Percentiles rank a stretch among this genome's conserved stretches.
Evolutionary conservation across 106 monocot species (phyloP).

Genomic region (Xerophyta viscosa): DNA sequence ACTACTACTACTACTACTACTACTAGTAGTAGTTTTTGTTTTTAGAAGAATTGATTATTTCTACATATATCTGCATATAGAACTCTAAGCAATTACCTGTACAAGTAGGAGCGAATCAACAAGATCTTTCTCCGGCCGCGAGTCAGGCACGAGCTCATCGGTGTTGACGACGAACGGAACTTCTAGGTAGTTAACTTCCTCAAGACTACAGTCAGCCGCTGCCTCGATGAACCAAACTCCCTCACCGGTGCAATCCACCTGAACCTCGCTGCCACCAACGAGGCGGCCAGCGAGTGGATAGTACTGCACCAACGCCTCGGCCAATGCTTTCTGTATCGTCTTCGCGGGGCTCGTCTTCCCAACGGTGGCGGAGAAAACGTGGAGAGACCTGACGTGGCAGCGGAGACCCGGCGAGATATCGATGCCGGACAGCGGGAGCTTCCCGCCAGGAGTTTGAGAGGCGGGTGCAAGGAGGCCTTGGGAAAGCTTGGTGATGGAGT

Average conservation of each 20-base stretch:
- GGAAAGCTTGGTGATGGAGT: neutral
- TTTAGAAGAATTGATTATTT: no score
- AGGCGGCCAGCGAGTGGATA: slow-evolving; percentile 1
- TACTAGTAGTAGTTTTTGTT: no score
- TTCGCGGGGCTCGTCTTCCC: neutral
- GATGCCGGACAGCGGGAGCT: neutral
- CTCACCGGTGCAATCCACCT: slow-evolving; percentile 30
- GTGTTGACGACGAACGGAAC: slow-evolving; percentile 21
- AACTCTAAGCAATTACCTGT: no score
- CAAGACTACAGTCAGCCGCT: slow-evolving; percentile 22
- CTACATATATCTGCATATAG: no score
- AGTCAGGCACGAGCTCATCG: slow-evolving; percentile 20
- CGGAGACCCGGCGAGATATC: neutral
- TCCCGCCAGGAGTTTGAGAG: neutral
- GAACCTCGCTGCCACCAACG: slow-evolving; percentile 5
- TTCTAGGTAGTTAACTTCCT: slow-evolving; percentile 29
- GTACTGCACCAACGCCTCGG: slow-evolving; percentile 2
- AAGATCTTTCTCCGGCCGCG: neutral
- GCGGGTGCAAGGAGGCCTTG: neutral
- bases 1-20: no score
- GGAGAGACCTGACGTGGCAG: neutral
- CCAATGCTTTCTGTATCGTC: neutral
- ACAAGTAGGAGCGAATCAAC: slow-evolving; percentile 17
- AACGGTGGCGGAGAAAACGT: neutral
- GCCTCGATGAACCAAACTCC: slow-evolving; percentile 46